Base-by-base conservation (phyloP, 2,329 filamentous ascomycete species). In the Aspergillus sp. region DNA sequence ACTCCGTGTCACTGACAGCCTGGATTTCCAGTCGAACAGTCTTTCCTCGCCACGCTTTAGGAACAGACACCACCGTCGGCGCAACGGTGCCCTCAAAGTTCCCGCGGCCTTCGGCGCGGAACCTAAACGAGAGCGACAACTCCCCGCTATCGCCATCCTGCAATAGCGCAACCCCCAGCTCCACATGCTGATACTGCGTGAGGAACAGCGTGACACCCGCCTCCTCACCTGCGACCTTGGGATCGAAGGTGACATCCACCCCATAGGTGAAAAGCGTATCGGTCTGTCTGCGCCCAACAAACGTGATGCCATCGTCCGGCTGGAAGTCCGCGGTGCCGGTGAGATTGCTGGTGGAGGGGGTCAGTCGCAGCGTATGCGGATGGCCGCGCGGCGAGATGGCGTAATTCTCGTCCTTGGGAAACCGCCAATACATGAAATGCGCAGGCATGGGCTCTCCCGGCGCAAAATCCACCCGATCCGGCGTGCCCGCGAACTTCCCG, bases 401-500 rank as follows among this genome's bases (percentile, higher is more conserved):
- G 69, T 77, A 86, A 21, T 19, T 74, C 46, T 65, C 67, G 0
- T 71, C 60, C 25, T 49, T 46, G 1, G 81, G 82, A 10, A 76
- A 80, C 3, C 84, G 74, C 73, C 82, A 84, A 71, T 82, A 74
- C 1, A 81, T 75, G 56, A 86, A 81, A 59, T 85, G 79, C 0
- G 71, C 70, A 3, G 82, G 82, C 0, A 85, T 64, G 0, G 62
- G 57, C 0, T 72, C 72, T 0, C 71, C 70, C 0, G 75, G 70
- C 6, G 66, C 56, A 60, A 85, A 84, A 20, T 76, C 71, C 42
- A 80, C 66, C 7, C 62, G 56, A 57, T 83, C 80, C 2, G 71
- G 70, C 11, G 71, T 71, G 6, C 66, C 62, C 51, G 74, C 75
- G 56, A 70, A 76, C 21, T 38, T 13, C 0, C 16, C 41, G 3